Base-by-base conservation (phyloP, 2,329 filamentous ascomycete species). In the Colletotrichum karsti region DNA sequence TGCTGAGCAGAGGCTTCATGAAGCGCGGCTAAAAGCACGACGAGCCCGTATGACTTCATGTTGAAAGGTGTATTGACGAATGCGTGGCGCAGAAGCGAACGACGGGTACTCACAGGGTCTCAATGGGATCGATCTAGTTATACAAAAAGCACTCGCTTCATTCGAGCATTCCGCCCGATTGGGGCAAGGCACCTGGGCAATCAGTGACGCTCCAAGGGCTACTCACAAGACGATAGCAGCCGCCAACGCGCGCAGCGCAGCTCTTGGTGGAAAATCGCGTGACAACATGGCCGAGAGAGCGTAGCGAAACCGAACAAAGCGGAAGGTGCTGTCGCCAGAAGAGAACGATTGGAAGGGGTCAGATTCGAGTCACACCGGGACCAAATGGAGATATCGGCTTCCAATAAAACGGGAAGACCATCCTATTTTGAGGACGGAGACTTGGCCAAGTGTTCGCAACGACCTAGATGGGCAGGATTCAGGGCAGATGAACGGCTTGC, bases 401-500 rank as follows among this genome's bases (percentile, higher is more conserved):
- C 13, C 7, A 13, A 37, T 2, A 24, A 15, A 1, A 7, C 26
- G 33, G 50, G 24, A n/a, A 22, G 9, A 10, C 35, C 15, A 42
- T 30, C 33, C 58, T 50, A 26, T 57, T 51, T 57, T 51, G 58
- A 67, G 58, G 39, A 35, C 39, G 50, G 56, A 62, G 63, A 24
- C 33, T 12, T 9, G 6, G 24, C 28, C 10, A 24, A 6, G 12
- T 24, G 46, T 35, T 62, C 8, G 9, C 33, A 15, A 56, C 9
- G 22, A 3, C 56, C 35, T 7, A 20, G 30, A 53, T 41, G 15
- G 30, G 57, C 42, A 51, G 37, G 20, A 5, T 5, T 24, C 26
- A 24, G 13, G 24, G n/a, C 26, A 50, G 4, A 20, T 18, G 28
- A 42, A 9, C n/a, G 44, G n/a, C n/a, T 44, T 37, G 51, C 44